Evolutionary conservation across 306 rosid genomes (phyloP).

Genomic region (Alnus rubra): DNA sequence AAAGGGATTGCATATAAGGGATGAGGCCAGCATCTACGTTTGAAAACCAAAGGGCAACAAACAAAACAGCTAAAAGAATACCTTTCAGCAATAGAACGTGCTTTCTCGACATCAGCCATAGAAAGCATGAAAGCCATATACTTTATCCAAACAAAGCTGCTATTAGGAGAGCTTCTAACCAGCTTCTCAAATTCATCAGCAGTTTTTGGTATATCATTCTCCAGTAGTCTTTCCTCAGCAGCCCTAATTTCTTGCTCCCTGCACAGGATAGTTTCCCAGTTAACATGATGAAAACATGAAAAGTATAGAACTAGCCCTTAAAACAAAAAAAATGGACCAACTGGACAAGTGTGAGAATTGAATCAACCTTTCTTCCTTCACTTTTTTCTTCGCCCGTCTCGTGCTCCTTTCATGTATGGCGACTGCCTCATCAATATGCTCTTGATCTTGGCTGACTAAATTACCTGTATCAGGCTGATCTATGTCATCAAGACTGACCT

Average conservation of each 20-base stretch:
- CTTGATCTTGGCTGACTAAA: conserved; percentile 38
- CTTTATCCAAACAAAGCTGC: conserved; percentile 85
- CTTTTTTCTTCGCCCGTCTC: conserved; percentile 62
- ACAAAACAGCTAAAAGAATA: conserved; percentile 21
- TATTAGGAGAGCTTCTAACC: conserved; percentile 85
- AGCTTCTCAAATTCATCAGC: conserved; percentile 92
- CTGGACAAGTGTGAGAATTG: conserved; percentile 13
- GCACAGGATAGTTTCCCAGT: conserved; percentile 21
- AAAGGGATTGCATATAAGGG: neutral
- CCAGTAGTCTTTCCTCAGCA: conserved; percentile 84
- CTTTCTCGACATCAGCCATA: conserved; percentile 78
- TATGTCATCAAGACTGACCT: conserved; percentile 76
- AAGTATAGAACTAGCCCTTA: neutral
- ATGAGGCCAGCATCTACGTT: neutral
- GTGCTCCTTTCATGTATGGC: conserved; percentile 51
- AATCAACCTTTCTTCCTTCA: conserved; percentile 69
- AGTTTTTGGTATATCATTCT: conserved; percentile 77
- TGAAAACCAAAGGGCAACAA: neutral
- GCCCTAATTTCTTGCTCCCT: conserved; percentile 77
- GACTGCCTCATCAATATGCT: conserved; percentile 34
- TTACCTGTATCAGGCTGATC: conserved; percentile 42
- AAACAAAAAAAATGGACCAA: conserved; percentile 9
- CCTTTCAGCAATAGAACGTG: conserved; percentile 94
- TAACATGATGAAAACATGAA: neutral
- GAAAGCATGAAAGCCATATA: conserved; percentile 82